Evolutionary conservation across 2,329 filamentous ascomycete species (phyloP).

Genomic region (Claviceps citrina): DNA sequence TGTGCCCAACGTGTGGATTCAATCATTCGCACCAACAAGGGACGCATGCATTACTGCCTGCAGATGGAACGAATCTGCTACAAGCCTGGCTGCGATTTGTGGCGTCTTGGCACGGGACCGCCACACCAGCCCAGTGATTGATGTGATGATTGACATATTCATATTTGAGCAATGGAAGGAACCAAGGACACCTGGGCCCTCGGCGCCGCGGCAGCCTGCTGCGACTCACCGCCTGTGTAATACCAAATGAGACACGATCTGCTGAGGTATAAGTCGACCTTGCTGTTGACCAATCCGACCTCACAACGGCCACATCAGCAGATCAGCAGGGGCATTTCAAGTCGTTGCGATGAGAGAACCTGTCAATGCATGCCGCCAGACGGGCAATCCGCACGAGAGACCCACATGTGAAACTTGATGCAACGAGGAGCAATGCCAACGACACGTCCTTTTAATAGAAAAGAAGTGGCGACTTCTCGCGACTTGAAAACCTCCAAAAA

Average conservation of each 20-base stretch:
- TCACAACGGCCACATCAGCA: neutral
- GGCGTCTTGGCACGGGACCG: neutral
- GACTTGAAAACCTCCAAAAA: no score
- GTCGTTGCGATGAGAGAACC: no score
- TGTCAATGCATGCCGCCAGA: no score
- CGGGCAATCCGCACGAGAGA: no score
- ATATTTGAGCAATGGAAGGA: neutral
- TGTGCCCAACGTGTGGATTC: neutral
- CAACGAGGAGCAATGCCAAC: no score
- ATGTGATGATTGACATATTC: no score
- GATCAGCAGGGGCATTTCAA: neutral
- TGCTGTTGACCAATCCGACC: neutral
- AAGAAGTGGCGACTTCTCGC: no score
- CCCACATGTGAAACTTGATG: no score
- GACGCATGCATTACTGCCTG: no score
- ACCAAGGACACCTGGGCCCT: neutral
- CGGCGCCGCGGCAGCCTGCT: neutral
- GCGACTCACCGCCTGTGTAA: neutral
- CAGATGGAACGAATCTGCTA: no score
- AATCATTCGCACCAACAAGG: no score
- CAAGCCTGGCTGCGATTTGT: neutral
- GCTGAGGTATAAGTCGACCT: neutral
- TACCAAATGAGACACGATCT: neutral
- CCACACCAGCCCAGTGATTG: neutral
- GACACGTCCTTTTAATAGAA: no score